Percentiles rank a stretch among this genome's conserved stretches.
Evolutionary conservation across 2,329 filamentous ascomycete species (phyloP).

Genomic region (Pseudogymnoascus sp.): DNA sequence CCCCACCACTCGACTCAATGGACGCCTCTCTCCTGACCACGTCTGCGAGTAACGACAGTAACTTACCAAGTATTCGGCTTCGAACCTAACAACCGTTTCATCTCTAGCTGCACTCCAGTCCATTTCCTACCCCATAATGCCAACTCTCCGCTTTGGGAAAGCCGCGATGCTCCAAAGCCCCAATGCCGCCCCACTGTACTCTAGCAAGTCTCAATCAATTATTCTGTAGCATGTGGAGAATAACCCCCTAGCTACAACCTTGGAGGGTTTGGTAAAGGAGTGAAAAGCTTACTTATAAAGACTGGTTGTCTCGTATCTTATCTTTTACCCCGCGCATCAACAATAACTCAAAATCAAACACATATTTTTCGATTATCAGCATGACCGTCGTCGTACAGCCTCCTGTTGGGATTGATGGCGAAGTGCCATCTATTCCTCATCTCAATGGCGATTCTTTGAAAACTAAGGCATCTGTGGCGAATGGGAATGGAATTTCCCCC

Average conservation of each 20-base stretch:
- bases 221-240: background rate
- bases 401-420: background rate
- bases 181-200: background rate
- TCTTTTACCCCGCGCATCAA: background rate
- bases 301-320: constrained; percentile 1
- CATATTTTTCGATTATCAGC: background rate
- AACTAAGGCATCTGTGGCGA: background rate
- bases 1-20: too few species aligned
- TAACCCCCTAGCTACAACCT: background rate
- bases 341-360: background rate
- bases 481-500: background rate
- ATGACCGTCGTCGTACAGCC: background rate
- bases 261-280: background rate
- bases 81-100: background rate
- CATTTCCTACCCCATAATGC: background rate
- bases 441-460: background rate
- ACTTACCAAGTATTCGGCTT: background rate
- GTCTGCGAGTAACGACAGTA: background rate
- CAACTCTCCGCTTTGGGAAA: background rate
- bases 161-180: background rate
- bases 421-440: background rate
- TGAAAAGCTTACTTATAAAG: background rate
- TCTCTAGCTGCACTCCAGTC: background rate
- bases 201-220: background rate
- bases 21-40: background rate